Evolutionary conservation across 1,284 basidiomycete species (phyloP).

Genomic region (Kwoniella shivajii): DNA sequence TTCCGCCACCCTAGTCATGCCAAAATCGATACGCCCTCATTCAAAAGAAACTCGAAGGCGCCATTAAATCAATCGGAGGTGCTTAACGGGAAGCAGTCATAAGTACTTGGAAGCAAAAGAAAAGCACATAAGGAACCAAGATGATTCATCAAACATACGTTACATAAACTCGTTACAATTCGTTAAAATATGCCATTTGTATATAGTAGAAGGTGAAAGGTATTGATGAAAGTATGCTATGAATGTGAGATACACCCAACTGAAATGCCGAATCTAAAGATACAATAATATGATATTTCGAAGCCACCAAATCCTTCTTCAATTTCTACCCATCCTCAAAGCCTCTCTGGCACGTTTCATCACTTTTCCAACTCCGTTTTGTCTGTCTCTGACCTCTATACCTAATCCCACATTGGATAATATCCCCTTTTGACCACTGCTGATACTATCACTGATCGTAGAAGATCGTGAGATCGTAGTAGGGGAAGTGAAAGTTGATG

Average conservation of each 20-base stretch:
- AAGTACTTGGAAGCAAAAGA: not conserved
- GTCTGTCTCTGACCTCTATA: not conserved
- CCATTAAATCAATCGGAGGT: constrained; percentile 17
- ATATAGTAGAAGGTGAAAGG: not conserved
- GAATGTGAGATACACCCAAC: too few relatives aligned
- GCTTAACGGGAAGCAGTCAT: not conserved
- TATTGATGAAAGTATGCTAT: not conserved
- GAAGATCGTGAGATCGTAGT: not conserved
- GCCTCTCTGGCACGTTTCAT: constrained; percentile 6
- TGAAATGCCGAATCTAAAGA: not conserved
- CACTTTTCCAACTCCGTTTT: not conserved
- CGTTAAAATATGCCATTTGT: not conserved
- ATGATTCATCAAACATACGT: not conserved
- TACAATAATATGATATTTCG: not conserved
- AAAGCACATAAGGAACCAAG: not conserved
- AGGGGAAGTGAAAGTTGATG: too few relatives aligned
- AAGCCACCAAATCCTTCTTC: not conserved
- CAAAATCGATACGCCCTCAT: constrained; percentile 27
- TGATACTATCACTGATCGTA: not conserved
- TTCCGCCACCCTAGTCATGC: constrained; percentile 14
- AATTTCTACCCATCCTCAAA: constrained; percentile 1
- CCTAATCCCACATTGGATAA: not conserved
- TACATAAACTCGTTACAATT: not conserved
- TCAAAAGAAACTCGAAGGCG: constrained; percentile 12
- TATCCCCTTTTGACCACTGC: not conserved